A percentile compares a stretch with the other conserved stretches of the same genome.
Evolutionary conservation across 495 filamentous ascomycete species (phyloP).

Genomic region (Umbilicaria muhlenbergii): DNA sequence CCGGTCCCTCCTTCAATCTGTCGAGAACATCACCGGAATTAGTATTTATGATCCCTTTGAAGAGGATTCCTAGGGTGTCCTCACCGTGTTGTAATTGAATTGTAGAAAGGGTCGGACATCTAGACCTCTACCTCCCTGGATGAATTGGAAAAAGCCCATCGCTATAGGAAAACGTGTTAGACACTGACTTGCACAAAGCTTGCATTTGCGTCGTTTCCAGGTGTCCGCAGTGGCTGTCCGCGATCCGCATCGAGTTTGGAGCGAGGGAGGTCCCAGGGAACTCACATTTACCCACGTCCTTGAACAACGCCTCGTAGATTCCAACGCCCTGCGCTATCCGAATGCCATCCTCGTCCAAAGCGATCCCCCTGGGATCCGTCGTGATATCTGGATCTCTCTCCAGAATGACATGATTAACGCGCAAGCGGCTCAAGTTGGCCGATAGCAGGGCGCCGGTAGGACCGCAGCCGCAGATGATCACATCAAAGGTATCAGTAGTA

Average conservation of each 20-base stretch:
- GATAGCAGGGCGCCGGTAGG: slow-evolving; percentile 25
- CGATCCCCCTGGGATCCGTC: slow-evolving; percentile 34
- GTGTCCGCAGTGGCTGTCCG: slow-evolving; percentile 11
- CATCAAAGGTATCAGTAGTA: slow-evolving; percentile 17
- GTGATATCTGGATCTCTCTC: slow-evolving; percentile 30
- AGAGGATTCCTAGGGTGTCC: not conserved
- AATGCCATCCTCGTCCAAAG: slow-evolving; percentile 33
- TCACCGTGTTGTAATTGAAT: slow-evolving; percentile 18
- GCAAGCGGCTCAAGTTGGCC: slow-evolving; percentile 17
- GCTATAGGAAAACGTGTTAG: slow-evolving; percentile 2
- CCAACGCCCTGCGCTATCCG: slow-evolving; percentile 30
- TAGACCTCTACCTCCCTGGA: slow-evolving; percentile 12
- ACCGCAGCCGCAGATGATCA: slow-evolving; percentile 26
- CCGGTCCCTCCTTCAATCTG: slow-evolving; percentile 21
- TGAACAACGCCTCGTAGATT: slow-evolving; percentile 23
- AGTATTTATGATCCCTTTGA: not conserved
- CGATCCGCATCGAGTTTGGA: slow-evolving; percentile 7
- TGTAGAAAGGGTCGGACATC: slow-evolving; percentile 13
- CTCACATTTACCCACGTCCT: slow-evolving; percentile 19
- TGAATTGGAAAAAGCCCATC: slow-evolving; percentile 17
- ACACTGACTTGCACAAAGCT: slow-evolving; percentile 1
- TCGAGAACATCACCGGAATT: not conserved
- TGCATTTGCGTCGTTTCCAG: slow-evolving; percentile 15
- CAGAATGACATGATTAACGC: slow-evolving; percentile 20
- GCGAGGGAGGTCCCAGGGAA: slow-evolving; percentile 1